These are phyloP conservation scores for Penicillium sp. DNA, from an alignment of 2,329 filamentous ascomycete species.

Conservation along the genomic window DNA sequence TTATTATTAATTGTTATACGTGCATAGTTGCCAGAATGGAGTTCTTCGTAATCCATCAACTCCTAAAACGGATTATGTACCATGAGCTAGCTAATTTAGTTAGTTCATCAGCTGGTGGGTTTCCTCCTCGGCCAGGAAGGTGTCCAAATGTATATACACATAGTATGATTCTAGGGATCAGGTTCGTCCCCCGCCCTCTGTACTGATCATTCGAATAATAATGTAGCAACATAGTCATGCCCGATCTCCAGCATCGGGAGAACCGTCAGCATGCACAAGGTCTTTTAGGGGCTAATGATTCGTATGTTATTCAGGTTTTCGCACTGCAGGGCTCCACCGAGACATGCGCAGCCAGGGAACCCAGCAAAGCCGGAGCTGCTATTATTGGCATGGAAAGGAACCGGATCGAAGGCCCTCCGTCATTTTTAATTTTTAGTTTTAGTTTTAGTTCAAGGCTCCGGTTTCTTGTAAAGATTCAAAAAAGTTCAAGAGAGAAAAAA, in stretches of 20 bases:
- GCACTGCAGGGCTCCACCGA: constrained; percentile 19
- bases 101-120: neutral
- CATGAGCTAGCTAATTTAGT: neutral
- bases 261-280: constrained; percentile 7
- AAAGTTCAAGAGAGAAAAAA: constrained; percentile 13
- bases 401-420: constrained; percentile 24
- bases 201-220: neutral
- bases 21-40: neutral
- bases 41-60: too few relatives aligned
- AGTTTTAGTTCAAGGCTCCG: neutral
- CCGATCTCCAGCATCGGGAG: neutral
- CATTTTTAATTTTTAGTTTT: constrained; percentile 16
- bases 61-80: too few relatives aligned
- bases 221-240: neutral
- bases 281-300: constrained; percentile 2
- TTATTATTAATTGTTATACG: neutral
- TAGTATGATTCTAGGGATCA: neutral
- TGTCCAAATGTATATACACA: neutral
- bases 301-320: constrained; percentile 16
- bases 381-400: constrained; percentile 36
- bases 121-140: neutral
- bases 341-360: constrained; percentile 25
- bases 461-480: neutral
- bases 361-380: constrained; percentile 18
- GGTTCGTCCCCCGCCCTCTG: neutral